Conservation (phyloP, 352 stramenopile genomes). For the Phytophthora citrophthora region DNA sequence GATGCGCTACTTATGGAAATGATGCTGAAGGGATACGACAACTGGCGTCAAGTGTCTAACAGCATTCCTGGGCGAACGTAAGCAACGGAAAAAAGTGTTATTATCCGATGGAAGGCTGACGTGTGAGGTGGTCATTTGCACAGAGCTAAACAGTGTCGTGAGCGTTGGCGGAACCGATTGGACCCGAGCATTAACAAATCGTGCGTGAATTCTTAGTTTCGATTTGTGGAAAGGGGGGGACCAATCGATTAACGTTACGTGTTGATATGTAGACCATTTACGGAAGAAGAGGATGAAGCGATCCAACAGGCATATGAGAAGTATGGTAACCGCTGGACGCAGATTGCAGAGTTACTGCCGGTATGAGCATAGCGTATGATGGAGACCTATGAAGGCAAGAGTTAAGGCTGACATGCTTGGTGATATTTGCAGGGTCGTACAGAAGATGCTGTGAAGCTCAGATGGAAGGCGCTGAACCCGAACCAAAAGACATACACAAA, state of each 20-base stretch:
- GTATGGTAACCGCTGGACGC: conserved; percentile 88
- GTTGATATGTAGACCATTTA: conserved; percentile 53
- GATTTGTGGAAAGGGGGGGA: background rate
- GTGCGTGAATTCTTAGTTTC: conserved; percentile 33
- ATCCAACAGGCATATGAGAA: conserved; percentile 84
- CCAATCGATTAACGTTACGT: conserved; percentile 6
- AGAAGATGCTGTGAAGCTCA: conserved; percentile 82
- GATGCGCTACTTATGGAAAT: conserved; percentile 87
- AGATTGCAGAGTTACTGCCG: conserved; percentile 83
- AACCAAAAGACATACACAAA: conserved; percentile 82
- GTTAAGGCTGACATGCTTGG: background rate
- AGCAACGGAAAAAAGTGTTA: conserved; percentile 9
- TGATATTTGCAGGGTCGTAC: conserved; percentile 56
- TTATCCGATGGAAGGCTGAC: background rate
- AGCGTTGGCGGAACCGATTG: conserved; percentile 97
- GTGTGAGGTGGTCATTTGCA: background rate
- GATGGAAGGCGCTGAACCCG: conserved; percentile 85
- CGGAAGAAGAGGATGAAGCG: conserved; percentile 67
- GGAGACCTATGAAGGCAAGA: background rate
- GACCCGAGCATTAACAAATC: conserved; percentile 94
- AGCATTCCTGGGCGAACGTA: conserved; percentile 77
- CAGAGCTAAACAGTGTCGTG: conserved; percentile 95
- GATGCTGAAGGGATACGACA: conserved; percentile 83
- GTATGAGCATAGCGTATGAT: conserved; percentile 27
- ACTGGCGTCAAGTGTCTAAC: conserved; percentile 74